phyloP scores from a whole-genome alignment of 106 monocot species.

The Dendrobium catenatum region DNA sequence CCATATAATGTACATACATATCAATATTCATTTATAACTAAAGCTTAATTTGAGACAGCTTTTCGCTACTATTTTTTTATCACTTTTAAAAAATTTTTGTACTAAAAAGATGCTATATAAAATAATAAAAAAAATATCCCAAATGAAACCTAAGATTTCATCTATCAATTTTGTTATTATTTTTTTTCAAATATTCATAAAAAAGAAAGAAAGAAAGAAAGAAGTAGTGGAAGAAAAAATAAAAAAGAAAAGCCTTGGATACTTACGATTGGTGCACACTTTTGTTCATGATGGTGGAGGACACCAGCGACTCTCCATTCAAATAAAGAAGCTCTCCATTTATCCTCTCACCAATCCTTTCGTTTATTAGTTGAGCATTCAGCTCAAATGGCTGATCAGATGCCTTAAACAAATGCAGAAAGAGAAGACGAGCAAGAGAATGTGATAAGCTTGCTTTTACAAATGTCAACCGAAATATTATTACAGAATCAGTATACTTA shows the following conservation, averaged over 20 bases:
- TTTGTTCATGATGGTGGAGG: conserved; percentile 74
- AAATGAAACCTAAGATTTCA: no score
- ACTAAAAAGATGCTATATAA: no score
- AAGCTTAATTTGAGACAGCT: no score
- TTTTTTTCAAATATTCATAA: not conserved
- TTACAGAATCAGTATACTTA: conserved; percentile 2
- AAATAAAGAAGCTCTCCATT: conserved; percentile 54
- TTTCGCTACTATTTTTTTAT: no score
- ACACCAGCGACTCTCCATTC: conserved; percentile 46
- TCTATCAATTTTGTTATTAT: no score
- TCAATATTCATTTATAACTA: no score
- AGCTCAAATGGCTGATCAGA: conserved; percentile 56
- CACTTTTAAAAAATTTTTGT: no score
- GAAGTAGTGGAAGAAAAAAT: not conserved
- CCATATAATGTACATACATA: no score
- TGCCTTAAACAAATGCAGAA: conserved; percentile 18
- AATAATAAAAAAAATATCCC: no score
- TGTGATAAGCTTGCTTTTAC: no score
- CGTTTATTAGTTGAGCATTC: conserved; percentile 33
- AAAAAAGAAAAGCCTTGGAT: not conserved
- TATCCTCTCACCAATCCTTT: conserved; percentile 46
- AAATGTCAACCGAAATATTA: no score
- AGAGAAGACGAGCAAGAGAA: no score
- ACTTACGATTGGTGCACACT: conserved; percentile 50
- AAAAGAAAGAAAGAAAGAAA: not conserved